Evolutionary conservation across 1,139 yeast species (phyloP), one percentile per base, ranked within the genome.

Genomic region (Petasospora rhodanensis): DNA sequence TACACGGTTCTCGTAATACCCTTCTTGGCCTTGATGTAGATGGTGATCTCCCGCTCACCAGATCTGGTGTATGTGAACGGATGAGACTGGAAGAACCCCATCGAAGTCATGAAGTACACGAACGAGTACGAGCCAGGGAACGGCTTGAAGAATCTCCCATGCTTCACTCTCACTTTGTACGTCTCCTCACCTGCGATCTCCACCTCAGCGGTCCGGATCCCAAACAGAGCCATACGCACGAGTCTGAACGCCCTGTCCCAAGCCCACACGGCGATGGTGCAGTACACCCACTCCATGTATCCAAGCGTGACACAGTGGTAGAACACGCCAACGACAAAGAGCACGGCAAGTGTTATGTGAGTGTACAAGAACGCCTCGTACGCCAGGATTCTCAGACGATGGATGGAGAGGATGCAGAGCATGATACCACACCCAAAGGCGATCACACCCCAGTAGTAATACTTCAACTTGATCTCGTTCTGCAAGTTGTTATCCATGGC

Each of bases 41-140:
- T 51, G 2, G 54, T 45, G 4, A 68, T 42, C 46, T 61, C 43
- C 49, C 64, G 51, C 13, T 21, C 21, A 2, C 28, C 7, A 8
- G 48, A 40, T 14, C 34, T 32, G 6, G 47, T 20, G n/a, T 64
- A 48, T 0, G 78, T 68, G 45, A 72, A 70, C 1, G 79, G 79
- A 50, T 72, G 78, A 1, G 74, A 64, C 47, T 72, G 76, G 73
- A 73, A 71, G 49, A 70, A 70, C 34, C 73, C 70, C 42, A 29
- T 32, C 10, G 38, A 36, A 11, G 38, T 34, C 27, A 72, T 53
- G 36, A 78, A 69, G 50, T 79, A 76, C 31, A 80, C 57, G 47
- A 66, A 80, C 1, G 75, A 77, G 51, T 71, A 79, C 14, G 79
- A 77, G n/a, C 85, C 85, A 5, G 84, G 80, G 33, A 54, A 51